These are phyloP conservation scores for Xylariaceae sp. DNA, from an alignment of 2,329 filamentous ascomycete genomes.

Conservation along the genomic window DNA sequence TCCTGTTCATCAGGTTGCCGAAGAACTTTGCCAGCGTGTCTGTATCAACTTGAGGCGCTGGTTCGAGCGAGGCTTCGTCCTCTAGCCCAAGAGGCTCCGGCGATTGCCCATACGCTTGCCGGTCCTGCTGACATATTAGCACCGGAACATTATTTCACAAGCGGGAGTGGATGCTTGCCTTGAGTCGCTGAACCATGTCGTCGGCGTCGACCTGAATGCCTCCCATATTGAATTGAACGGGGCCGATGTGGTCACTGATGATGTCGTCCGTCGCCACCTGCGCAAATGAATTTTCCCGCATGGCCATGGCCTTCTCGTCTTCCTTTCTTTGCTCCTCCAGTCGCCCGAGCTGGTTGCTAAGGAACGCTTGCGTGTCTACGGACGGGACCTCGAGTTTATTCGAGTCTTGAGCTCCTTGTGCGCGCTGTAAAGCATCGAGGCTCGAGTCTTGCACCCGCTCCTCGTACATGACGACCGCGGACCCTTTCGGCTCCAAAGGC, in stretches of 20 bases:
- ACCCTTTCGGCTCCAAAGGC: slow-evolving; percentile 45
- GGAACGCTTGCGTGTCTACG: slow-evolving; percentile 72
- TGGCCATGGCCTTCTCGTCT: slow-evolving; percentile 40
- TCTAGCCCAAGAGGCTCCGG: slow-evolving; percentile 38
- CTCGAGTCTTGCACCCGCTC: slow-evolving; percentile 72
- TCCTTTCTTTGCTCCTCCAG: slow-evolving; percentile 61
- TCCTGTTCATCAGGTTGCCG: slow-evolving; percentile 53
- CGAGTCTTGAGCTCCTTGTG: slow-evolving; percentile 43
- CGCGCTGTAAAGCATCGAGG: slow-evolving; percentile 53
- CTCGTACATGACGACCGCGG: slow-evolving; percentile 69
- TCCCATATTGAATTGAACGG: slow-evolving; percentile 96
- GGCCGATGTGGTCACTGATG: slow-evolving; percentile 78
- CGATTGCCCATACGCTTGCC: slow-evolving; percentile 47
- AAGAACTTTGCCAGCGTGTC: slow-evolving; percentile 57
- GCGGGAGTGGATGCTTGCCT: slow-evolving; percentile 49
- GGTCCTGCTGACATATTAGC: slow-evolving; percentile 41
- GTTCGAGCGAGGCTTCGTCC: slow-evolving; percentile 32
- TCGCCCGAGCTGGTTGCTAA: slow-evolving; percentile 66
- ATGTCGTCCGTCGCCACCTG: slow-evolving; percentile 34
- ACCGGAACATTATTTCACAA: neutral
- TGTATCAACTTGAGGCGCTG: slow-evolving; percentile 43
- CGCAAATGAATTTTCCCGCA: slow-evolving; percentile 29
- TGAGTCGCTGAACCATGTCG: slow-evolving; percentile 81
- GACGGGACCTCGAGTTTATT: slow-evolving; percentile 55
- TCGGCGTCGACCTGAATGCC: slow-evolving; percentile 95